Evolutionary conservation across 768 basidiomycete species (phyloP).

Genomic region (Termitomyces sp.): DNA sequence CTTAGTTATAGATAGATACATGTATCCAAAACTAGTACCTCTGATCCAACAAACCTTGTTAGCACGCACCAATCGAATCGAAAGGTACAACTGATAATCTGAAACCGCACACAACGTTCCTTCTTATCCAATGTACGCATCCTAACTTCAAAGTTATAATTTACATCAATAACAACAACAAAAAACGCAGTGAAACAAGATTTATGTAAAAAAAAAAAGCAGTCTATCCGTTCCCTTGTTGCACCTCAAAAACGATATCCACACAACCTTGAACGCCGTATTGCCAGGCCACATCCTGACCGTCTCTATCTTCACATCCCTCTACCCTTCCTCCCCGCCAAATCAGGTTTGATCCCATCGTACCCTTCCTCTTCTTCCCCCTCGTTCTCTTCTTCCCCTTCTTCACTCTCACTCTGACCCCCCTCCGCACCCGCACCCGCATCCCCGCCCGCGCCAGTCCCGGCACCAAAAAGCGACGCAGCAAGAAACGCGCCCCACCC

Average conservation of each 20-base stretch:
- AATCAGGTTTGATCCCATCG: constrained; percentile 43
- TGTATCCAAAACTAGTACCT: too few relatives aligned
- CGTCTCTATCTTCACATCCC: constrained; percentile 68
- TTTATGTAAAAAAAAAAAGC: neutral
- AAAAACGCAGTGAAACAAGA: neutral
- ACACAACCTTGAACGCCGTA: constrained; percentile 77
- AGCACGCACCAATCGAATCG: too few relatives aligned
- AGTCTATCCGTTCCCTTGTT: neutral
- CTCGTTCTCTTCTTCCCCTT: constrained; percentile 50
- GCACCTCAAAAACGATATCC: constrained; percentile 73
- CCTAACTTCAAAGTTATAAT: neutral
- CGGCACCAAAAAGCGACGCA: constrained; percentile 27
- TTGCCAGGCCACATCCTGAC: constrained; percentile 86
- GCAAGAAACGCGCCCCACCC: constrained; percentile 37
- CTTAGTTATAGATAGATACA: too few relatives aligned
- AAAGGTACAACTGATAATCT: too few relatives aligned
- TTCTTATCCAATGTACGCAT: neutral
- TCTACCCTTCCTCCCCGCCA: constrained; percentile 54
- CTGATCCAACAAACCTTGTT: too few relatives aligned
- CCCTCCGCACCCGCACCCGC: constrained; percentile 54
- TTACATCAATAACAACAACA: neutral
- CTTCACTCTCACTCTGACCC: constrained; percentile 47
- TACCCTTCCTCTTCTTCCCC: constrained; percentile 38
- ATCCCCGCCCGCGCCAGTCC: constrained; percentile 34
- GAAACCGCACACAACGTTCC: too few relatives aligned